Base-by-base conservation (phyloP, 495 filamentous ascomycete species). In the Friedmanniomyces simplex region DNA sequence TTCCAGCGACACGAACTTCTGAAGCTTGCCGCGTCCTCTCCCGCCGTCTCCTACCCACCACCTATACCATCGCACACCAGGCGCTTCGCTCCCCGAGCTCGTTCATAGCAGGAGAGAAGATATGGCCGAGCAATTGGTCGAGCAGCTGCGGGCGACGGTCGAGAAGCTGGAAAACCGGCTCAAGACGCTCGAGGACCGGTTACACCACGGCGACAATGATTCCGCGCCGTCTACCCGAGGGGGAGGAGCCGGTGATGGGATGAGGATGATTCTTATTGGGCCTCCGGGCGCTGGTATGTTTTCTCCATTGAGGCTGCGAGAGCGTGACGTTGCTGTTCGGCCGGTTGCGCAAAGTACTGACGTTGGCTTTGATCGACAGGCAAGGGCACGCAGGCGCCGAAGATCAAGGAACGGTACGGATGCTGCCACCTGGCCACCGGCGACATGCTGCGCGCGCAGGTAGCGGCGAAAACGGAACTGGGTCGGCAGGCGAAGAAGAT, bases 401-500 rank as follows among this genome's bases (percentile, higher is more conserved):
- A 84, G 75, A 91, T 99, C 72, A 95, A 95, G 78, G 93, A 97
- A 63, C 94, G 87, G 78, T 99, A 86, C 79, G 87, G 85, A 66
- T 87, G 86, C 73, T 99, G 93, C 73, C 93, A 99, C 76, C 77
- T 99, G 76, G 93, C 94, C 57, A 99, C 93, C 53, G 93, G 93
- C 69, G 93, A 99, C 74, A 99, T 99, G 93, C 82, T 99, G 68
- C 88, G 93, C 58, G 93, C 90, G 61, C 93, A 99, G 73, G 94
- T 99, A 71, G 87, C 93, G 59, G 95, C 94, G 79, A 96, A 96
- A 82, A 99, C 94, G 47, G 74, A 86, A 21, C 82, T 99, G 61
- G 93, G 93, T 58, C 82, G 85, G 71, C 89, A 96, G 76, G 93
- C 93, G 57, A 99, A 99, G 85, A 99, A 99, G 84, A 99, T 99